Evolutionary conservation across 768 basidiomycete species (phyloP).

Genomic region (Termitomyces sp.): DNA sequence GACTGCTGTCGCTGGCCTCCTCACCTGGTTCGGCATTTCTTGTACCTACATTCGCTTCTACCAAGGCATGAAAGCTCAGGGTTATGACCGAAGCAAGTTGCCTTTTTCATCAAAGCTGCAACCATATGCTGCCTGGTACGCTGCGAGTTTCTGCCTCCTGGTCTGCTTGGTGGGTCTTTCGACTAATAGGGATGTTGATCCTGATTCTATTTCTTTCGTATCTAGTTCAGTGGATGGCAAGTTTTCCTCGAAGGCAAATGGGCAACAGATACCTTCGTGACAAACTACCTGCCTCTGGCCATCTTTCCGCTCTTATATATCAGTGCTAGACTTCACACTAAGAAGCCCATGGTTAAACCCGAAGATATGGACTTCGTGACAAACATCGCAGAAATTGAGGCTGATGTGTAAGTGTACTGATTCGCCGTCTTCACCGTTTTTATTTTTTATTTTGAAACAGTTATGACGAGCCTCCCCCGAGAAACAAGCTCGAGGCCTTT

Average conservation of each 20-base stretch:
- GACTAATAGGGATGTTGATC: background rate
- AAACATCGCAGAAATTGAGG: slow-evolving; percentile 65
- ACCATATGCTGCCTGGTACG: slow-evolving; percentile 70
- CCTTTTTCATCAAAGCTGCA: slow-evolving; percentile 68
- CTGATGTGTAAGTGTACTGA: slow-evolving; percentile 39
- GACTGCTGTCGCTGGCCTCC: slow-evolving; percentile 61
- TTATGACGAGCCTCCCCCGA: slow-evolving; percentile 68
- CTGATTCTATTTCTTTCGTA: background rate
- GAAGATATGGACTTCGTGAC: slow-evolving; percentile 83
- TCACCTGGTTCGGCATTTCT: slow-evolving; percentile 79
- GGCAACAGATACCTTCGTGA: slow-evolving; percentile 67
- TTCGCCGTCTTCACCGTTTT: background rate
- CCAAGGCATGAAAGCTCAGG: slow-evolving; percentile 75
- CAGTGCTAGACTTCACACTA: slow-evolving; percentile 49
- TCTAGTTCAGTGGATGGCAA: slow-evolving; percentile 38
- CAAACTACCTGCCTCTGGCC: slow-evolving; percentile 71
- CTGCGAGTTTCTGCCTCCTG: slow-evolving; percentile 32
- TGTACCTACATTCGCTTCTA: slow-evolving; percentile 82
- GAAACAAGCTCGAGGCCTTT: slow-evolving; percentile 59
- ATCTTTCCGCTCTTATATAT: slow-evolving; percentile 75
- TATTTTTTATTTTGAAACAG: slow-evolving; percentile 18
- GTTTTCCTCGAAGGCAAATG: slow-evolving; percentile 35
- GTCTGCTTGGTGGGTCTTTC: slow-evolving; percentile 54
- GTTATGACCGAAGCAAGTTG: slow-evolving; percentile 61
- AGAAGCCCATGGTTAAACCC: slow-evolving; percentile 36